Percentiles rank a stretch among this genome's conserved stretches.
Evolutionary conservation across 2,329 filamentous ascomycete species (phyloP).

Genomic region (Gaeumannomyces sp.): DNA sequence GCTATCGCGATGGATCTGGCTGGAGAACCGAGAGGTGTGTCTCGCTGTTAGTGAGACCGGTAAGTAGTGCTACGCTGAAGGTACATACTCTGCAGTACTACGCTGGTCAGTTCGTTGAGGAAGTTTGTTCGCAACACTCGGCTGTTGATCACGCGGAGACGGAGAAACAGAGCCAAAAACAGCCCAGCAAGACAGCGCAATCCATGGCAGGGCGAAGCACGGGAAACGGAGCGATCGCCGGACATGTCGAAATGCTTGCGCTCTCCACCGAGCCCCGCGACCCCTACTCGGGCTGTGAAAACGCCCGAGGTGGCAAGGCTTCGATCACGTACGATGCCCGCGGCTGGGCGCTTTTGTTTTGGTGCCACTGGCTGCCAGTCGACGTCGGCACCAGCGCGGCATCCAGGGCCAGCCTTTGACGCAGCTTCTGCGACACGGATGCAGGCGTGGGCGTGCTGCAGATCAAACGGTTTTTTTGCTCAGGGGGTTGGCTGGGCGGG

Average conservation of each 20-base stretch:
- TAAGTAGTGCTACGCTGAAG: too few relatives aligned
- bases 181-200: too few relatives aligned
- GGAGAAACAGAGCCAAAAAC: too few relatives aligned
- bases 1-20: background rate
- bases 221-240: too few relatives aligned
- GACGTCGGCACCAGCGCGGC: background rate
- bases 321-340: background rate
- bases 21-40: background rate
- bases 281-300: background rate
- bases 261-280: too few relatives aligned
- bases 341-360: too few relatives aligned
- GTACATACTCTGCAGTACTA: too few relatives aligned
- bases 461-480: constrained; percentile 1
- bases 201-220: background rate
- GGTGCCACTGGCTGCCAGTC: background rate
- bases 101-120: too few relatives aligned
- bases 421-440: constrained; percentile 9
- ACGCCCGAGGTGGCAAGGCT: too few relatives aligned
- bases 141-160: too few relatives aligned
- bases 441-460: background rate
- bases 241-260: too few relatives aligned
- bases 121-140: too few relatives aligned
- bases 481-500: background rate
- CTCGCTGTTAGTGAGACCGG: background rate
- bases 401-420: background rate